A percentile compares a stretch with the other conserved stretches of the same genome.
Evolutionary conservation across 129 eudicot species (phyloP).

Genomic region (Smallanthus sonchifolius): DNA sequence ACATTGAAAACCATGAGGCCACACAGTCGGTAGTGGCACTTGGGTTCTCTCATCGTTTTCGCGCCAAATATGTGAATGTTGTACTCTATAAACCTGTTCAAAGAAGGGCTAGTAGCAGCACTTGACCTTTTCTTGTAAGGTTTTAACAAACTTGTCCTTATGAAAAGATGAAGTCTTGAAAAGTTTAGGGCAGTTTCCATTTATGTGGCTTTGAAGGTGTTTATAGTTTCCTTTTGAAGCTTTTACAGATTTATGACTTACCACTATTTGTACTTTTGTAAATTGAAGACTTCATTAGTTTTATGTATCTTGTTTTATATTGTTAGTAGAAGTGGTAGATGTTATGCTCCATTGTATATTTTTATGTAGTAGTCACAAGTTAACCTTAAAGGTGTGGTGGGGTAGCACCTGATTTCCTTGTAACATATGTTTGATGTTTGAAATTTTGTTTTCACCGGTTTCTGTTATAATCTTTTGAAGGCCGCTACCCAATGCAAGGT

Average conservation of each 20-base stretch:
- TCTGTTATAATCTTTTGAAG: no score
- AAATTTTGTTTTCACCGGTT: no score
- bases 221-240: background rate
- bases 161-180: background rate
- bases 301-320: background rate
- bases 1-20: conserved; percentile 73
- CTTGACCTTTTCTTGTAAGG: conserved; percentile 10
- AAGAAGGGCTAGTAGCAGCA: conserved; percentile 53
- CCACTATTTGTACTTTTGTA: conserved; percentile 15
- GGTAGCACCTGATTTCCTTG: no score
- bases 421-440: no score
- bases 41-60: conserved; percentile 84
- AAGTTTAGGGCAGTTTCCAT: conserved; percentile 2
- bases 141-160: background rate
- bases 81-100: conserved; percentile 87
- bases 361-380: no score
- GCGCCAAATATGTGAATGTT: conserved; percentile 74
- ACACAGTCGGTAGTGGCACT: conserved; percentile 80
- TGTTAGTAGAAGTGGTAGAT: no score
- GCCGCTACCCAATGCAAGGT: no score
- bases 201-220: background rate
- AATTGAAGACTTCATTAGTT: conserved; percentile 16
- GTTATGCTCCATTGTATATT: no score
- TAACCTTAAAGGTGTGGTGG: no score
- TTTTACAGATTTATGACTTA: background rate